Evolutionary conservation across 192 early-diverging fungal genomes (phyloP).

Genomic region (Coemansia sp.): DNA sequence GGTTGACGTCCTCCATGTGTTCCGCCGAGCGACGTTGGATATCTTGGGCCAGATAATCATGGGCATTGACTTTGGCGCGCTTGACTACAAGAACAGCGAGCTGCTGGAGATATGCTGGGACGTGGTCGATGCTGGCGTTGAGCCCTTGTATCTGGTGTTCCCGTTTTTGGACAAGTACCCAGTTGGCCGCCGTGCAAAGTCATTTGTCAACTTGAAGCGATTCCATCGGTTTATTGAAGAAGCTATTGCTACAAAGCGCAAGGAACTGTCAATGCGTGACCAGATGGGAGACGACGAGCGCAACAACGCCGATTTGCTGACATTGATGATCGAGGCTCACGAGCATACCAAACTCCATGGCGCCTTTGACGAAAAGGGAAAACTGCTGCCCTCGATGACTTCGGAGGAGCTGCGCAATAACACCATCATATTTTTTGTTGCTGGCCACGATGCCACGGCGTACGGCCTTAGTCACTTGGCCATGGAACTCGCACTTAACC

Average conservation of each 20-base stretch:
- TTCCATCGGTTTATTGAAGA: slow-evolving; percentile 52
- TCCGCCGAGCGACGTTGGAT: slow-evolving; percentile 48
- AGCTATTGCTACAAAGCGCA: slow-evolving; percentile 39
- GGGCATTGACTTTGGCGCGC: slow-evolving; percentile 52
- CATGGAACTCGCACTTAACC: slow-evolving; percentile 57
- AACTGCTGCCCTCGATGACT: slow-evolving; percentile 48
- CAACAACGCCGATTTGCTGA: slow-evolving; percentile 54
- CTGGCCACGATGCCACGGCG: slow-evolving; percentile 61
- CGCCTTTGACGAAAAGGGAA: slow-evolving; percentile 49
- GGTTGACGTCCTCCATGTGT: slow-evolving; percentile 39
- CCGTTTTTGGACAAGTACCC: slow-evolving; percentile 55
- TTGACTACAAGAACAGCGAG: slow-evolving; percentile 47
- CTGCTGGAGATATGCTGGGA: slow-evolving; percentile 52
- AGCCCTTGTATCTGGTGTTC: slow-evolving; percentile 55
- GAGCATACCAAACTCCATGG: slow-evolving; percentile 45
- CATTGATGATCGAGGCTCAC: slow-evolving; percentile 62
- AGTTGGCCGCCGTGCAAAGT: slow-evolving; percentile 37
- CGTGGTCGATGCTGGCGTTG: slow-evolving; percentile 46
- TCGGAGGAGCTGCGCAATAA: slow-evolving; percentile 57
- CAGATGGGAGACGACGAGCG: slow-evolving; percentile 34
- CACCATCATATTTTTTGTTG: slow-evolving; percentile 60
- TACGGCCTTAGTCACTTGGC: slow-evolving; percentile 44
- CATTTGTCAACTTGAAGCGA: slow-evolving; percentile 43
- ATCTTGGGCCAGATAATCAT: slow-evolving; percentile 50
- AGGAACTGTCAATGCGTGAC: slow-evolving; percentile 19